Evolutionary conservation across 2,329 filamentous ascomycete species (phyloP).

Genomic region (Aspergillus neoniger): DNA sequence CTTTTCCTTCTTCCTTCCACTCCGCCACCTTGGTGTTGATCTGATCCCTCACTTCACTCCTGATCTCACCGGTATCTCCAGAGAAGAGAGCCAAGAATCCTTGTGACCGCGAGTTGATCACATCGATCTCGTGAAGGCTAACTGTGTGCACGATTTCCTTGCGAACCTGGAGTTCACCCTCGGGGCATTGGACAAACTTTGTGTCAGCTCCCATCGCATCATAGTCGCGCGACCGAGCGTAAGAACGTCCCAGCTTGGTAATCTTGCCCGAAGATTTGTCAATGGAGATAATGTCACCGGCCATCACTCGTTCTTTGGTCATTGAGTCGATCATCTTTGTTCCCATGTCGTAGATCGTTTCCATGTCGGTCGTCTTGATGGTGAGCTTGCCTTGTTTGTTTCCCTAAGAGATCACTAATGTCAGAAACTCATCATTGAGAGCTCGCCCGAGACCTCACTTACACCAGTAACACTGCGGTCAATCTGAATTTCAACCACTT

Average conservation of each 20-base stretch:
- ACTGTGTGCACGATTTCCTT: slow-evolving; percentile 98
- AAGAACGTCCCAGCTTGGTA: slow-evolving; percentile 92
- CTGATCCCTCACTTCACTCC: slow-evolving; percentile 95
- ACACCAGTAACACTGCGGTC: slow-evolving; percentile 92
- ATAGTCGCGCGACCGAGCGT: slow-evolving; percentile 93
- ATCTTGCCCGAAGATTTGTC: slow-evolving; percentile 99
- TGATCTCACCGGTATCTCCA: slow-evolving; percentile 95
- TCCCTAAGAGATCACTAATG: slow-evolving; percentile 50
- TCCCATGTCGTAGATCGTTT: slow-evolving; percentile 99
- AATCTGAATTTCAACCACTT: slow-evolving; percentile 98
- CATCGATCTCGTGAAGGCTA: slow-evolving; percentile 95
- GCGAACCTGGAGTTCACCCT: slow-evolving; percentile 94
- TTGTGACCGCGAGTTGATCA: slow-evolving; percentile 99
- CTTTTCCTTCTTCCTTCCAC: slow-evolving; percentile 99
- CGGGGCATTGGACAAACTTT: slow-evolving; percentile 96
- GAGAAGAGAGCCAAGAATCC: slow-evolving; percentile 97
- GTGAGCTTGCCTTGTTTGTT: slow-evolving; percentile 99
- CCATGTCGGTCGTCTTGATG: slow-evolving; percentile 99
- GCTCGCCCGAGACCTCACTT: slow-evolving; percentile 25
- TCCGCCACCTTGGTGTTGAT: slow-evolving; percentile 99
- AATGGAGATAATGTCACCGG: slow-evolving; percentile 96
- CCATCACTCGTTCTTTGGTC: slow-evolving; percentile 99
- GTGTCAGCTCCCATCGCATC: slow-evolving; percentile 98
- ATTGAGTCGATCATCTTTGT: slow-evolving; percentile 99
- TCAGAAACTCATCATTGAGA: not conserved